Base-by-base conservation (phyloP, 2,329 filamentous ascomycete species). In the Fusarium burgessii region DNA sequence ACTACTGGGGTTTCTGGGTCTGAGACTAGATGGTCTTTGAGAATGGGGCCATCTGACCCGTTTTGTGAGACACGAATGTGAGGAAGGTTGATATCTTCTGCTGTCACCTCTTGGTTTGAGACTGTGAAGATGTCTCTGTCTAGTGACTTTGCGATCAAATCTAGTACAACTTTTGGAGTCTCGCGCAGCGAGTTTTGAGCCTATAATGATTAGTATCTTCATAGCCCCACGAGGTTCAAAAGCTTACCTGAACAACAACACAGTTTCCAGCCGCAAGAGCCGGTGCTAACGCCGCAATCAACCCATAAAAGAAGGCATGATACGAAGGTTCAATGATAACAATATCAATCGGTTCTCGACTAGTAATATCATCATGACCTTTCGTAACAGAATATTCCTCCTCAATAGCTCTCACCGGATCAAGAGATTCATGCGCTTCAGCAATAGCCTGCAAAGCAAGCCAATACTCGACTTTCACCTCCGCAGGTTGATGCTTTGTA, bases 381-480 rank as follows among this genome's bases (percentile, higher is more conserved):
- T 55, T 66, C 0, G 61, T 45, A 11, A 75, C 50, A 1, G 58
- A 18, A 12, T 75, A 75, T 23, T 75, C 73, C 7, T 69, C 47
- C 7, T 70, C 66, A 2, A 72, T n/a, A 5, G 27, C 33, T 13
- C 68, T 59, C 0, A 60, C 36, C 2, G 73, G 71, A 25, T 74
- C 47, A 14, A 75, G 64, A 3, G 68, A 35, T 0, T 38, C 52
- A 20, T 70, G 72, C 1, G 70, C 70, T 12, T 72, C 59, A 2
- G 59, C 55, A 10, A 75, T 69, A 6, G 50, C 58, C 7, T 75
- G 68, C 4, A 75, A 6, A 7, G 72, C 68, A 33, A 75, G 72
- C 58, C 63, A 75, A 33, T 72, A 75, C 46, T 75, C 73, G 18
- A 65, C 62, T 12, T 75, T 71, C 4, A 75, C 57, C 40, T 74